Percentiles rank a stretch among this genome's conserved stretches.
Conservation (phyloP, 164 flowering plant species). For the Aristolochia californica region DNA sequence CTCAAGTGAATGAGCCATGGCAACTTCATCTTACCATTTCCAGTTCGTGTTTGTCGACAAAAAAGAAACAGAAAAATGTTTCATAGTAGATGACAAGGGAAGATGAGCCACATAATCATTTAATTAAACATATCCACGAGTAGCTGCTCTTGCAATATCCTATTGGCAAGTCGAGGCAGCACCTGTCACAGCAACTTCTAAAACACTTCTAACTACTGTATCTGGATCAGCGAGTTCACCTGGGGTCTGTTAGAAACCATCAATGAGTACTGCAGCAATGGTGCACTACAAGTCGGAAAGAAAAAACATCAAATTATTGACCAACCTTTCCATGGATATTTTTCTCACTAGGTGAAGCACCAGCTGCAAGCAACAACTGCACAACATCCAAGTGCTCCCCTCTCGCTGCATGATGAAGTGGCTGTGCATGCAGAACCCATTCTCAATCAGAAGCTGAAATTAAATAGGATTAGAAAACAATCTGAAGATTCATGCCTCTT, state of each 20-base stretch:
- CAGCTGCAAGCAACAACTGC: slow-evolving; percentile 42
- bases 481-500: slow-evolving; percentile 13
- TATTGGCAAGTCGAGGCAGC: not conserved
- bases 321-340: slow-evolving; percentile 72
- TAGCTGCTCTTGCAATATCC: not conserved
- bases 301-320: not conserved
- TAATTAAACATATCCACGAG: too few species aligned
- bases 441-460: not conserved
- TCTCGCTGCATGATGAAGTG: slow-evolving; percentile 92
- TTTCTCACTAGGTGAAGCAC: slow-evolving; percentile 51
- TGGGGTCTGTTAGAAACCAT: slow-evolving; percentile 33
- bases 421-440: slow-evolving; percentile 31
- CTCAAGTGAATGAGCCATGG: too few species aligned
- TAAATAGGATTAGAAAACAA: too few species aligned
- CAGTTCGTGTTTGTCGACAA: too few species aligned
- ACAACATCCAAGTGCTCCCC: slow-evolving; percentile 64
- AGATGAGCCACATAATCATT: too few species aligned
- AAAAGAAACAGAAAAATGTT: too few species aligned
- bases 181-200: slow-evolving; percentile 30
- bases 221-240: slow-evolving; percentile 45
- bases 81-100: too few species aligned
- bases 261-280: not conserved
- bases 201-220: slow-evolving; percentile 41
- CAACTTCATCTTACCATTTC: too few species aligned
- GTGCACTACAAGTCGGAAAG: not conserved